phyloP scores from a whole-genome alignment of 2,329 filamentous ascomycete genomes.

The Lomentospora prolificans region DNA sequence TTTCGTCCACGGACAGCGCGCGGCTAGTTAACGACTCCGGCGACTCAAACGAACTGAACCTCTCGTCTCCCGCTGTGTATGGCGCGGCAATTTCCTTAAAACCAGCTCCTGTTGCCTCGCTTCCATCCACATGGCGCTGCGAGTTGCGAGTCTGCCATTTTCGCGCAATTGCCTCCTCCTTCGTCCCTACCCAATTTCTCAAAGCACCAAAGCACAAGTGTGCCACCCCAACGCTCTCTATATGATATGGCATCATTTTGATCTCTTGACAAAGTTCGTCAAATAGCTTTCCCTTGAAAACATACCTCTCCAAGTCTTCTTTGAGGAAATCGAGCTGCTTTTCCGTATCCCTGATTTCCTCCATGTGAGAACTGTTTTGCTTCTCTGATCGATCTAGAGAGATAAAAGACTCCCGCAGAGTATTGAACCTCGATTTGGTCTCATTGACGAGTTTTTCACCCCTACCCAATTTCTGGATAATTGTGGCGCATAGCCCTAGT shows the following conservation, averaged over 20 bases:
- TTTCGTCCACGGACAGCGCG: background rate
- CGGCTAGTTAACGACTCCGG: background rate
- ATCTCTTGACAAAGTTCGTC: constrained; percentile 5
- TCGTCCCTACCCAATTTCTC: constrained; percentile 2
- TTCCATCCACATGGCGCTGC: background rate
- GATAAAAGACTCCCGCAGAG: background rate
- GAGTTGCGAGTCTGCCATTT: background rate
- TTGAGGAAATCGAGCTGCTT: background rate
- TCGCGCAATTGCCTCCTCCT: background rate
- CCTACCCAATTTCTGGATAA: background rate
- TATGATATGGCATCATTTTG: constrained; percentile 3
- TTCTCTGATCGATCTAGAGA: background rate
- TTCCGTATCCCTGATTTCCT: background rate
- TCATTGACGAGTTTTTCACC: background rate
- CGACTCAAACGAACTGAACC: background rate
- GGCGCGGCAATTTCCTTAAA: background rate
- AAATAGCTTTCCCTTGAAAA: constrained; percentile 4
- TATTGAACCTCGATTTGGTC: background rate
- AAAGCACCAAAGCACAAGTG: background rate
- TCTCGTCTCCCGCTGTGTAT: background rate
- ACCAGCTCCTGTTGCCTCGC: background rate
- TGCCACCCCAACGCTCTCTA: background rate
- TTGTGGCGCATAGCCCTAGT: background rate
- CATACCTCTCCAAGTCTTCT: constrained; percentile 1
- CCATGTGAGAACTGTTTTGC: background rate